Conservation (phyloP, 331 rosid genomes). For the Quercus phellos region DNA sequence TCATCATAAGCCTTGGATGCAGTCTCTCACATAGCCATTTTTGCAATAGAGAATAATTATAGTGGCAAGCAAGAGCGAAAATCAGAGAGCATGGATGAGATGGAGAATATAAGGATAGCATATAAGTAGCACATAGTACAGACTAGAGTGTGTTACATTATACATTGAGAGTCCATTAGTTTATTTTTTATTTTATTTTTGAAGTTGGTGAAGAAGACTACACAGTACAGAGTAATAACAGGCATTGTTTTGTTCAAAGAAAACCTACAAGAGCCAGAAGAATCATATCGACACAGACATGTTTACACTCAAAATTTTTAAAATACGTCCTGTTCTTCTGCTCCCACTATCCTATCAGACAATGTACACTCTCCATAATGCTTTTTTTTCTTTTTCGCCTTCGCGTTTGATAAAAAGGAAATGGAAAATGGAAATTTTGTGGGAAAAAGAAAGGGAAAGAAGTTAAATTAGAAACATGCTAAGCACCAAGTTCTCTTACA, state of each 20-base stretch:
- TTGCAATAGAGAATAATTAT: not conserved
- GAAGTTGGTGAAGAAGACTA: not conserved
- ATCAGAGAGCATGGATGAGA: not conserved
- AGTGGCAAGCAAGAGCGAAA: not conserved
- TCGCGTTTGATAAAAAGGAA: not conserved
- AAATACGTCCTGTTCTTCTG: conserved; percentile 12
- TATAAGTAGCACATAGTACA: too few species aligned
- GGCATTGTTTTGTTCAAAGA: not conserved
- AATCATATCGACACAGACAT: not conserved
- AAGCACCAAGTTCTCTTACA: conserved; percentile 23
- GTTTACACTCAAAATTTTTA: conserved; percentile 21
- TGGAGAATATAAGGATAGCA: too few species aligned
- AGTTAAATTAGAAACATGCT: conserved; percentile 19
- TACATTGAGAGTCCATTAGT: not conserved
- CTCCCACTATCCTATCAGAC: conserved; percentile 16
- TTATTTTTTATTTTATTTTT: not conserved
- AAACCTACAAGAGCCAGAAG: conserved; percentile 7
- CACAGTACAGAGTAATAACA: not conserved
- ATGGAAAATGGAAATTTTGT: not conserved
- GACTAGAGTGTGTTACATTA: too few species aligned
- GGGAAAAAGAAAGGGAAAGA: not conserved
- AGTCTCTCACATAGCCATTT: too few species aligned
- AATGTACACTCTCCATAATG: conserved; percentile 26
- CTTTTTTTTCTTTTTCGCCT: not conserved
- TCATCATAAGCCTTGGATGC: too few species aligned